Conservation (phyloP, 345 rosid genomes). For the Noccaea bulbosa region DNA sequence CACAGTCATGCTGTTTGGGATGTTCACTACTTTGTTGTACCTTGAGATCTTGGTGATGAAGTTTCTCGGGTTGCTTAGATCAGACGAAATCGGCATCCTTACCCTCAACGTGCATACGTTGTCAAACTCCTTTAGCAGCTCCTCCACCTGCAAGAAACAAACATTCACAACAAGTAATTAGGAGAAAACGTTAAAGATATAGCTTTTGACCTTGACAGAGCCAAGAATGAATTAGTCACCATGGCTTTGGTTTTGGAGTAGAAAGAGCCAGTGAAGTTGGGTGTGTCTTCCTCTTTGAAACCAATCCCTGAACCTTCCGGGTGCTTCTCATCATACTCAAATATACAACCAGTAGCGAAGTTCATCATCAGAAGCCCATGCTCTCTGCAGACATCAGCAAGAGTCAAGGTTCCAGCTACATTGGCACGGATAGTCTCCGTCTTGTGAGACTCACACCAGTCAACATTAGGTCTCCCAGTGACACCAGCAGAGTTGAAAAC, state of each 20-base stretch:
- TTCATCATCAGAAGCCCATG: slow-evolving; percentile 66
- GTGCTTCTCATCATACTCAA: slow-evolving; percentile 69
- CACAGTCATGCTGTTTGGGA: slow-evolving; percentile 80
- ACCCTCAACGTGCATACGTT: slow-evolving; percentile 76
- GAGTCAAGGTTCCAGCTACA: slow-evolving; percentile 72
- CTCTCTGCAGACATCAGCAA: slow-evolving; percentile 82
- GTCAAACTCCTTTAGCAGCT: slow-evolving; percentile 64
- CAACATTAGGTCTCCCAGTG: slow-evolving; percentile 81
- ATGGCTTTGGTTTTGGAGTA: slow-evolving; percentile 85
- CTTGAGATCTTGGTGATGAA: slow-evolving; percentile 74
- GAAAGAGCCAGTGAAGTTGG: slow-evolving; percentile 77
- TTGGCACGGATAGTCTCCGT: slow-evolving; percentile 74
- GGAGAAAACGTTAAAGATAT: not conserved
- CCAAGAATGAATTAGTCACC: slow-evolving; percentile 45
- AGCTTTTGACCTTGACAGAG: not conserved
- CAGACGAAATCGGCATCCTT: slow-evolving; percentile 81
- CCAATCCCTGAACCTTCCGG: slow-evolving; percentile 67
- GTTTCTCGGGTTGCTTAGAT: slow-evolving; percentile 71
- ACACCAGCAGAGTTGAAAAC: slow-evolving; percentile 84
- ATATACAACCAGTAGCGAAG: slow-evolving; percentile 83
- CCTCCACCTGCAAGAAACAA: slow-evolving; percentile 62
- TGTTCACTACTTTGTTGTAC: slow-evolving; percentile 77
- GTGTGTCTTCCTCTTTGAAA: slow-evolving; percentile 70
- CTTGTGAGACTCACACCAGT: slow-evolving; percentile 82
- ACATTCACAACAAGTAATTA: not conserved